Evolutionary conservation across 2,329 filamentous ascomycete genomes (phyloP).

Genomic region (Trichocomaceae sp.): DNA sequence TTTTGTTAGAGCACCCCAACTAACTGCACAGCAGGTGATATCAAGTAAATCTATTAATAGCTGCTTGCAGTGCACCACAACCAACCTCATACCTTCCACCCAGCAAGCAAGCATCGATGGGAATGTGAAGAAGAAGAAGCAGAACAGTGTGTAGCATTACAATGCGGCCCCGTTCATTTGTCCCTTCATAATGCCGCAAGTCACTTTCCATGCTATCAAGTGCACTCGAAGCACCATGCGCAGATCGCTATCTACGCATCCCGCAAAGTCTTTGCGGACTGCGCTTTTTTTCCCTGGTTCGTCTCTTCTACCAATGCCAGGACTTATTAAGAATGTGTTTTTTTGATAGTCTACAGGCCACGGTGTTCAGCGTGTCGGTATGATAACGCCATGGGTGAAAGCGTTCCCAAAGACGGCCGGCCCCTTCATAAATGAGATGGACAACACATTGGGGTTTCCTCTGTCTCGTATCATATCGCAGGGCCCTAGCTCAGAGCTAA

Average conservation of each 20-base stretch:
- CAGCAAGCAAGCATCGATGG: neutral
- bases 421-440: slow-evolving; percentile 78
- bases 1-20: neutral
- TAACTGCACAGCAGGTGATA: neutral
- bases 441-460: slow-evolving; percentile 65
- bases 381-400: slow-evolving; percentile 78
- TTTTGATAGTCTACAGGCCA: slow-evolving; percentile 54
- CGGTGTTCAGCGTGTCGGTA: slow-evolving; percentile 82
- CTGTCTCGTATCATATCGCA: slow-evolving; percentile 72
- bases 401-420: slow-evolving; percentile 72
- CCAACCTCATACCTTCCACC: neutral
- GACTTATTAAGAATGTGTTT: neutral
- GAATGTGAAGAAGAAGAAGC: neutral
- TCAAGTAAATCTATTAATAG: neutral
- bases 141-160: neutral
- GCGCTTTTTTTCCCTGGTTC: slow-evolving; percentile 45
- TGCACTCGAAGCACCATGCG: slow-evolving; percentile 6
- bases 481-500: slow-evolving; percentile 70
- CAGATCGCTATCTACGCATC: slow-evolving; percentile 2
- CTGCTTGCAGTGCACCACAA: neutral
- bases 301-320: slow-evolving; percentile 9
- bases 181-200: slow-evolving; percentile 4
- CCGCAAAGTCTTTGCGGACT: slow-evolving; percentile 27
- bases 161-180: slow-evolving; percentile 1
- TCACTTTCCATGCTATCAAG: neutral